Percentiles rank a stretch among this genome's conserved stretches.
Evolutionary conservation across 148 eudicot species (phyloP).

Genomic region (Camellia granthamiana): DNA sequence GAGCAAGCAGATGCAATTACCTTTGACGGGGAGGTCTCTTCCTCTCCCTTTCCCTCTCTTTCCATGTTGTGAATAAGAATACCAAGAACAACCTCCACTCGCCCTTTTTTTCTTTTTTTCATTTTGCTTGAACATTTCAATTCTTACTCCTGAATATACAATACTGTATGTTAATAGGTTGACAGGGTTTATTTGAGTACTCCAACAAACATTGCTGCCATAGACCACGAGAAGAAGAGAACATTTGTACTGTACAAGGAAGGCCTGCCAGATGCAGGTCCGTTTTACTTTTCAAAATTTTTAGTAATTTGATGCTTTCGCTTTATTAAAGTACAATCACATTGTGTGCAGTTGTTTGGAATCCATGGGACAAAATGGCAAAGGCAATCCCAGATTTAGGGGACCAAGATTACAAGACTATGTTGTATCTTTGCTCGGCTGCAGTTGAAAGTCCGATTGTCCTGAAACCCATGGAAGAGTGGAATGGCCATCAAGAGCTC

Average conservation of each 20-base stretch:
- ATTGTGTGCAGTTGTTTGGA: conserved; percentile 25
- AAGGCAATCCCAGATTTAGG: conserved; percentile 23
- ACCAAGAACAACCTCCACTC: neutral
- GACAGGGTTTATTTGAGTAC: conserved; percentile 26
- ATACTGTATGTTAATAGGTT: conserved; percentile 14
- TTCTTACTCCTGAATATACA: neutral
- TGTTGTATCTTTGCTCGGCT: conserved; percentile 25
- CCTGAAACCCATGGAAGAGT: conserved; percentile 33
- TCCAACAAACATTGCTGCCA: conserved; percentile 24
- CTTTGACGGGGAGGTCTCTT: conserved; percentile 30
- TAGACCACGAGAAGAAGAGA: conserved; percentile 35
- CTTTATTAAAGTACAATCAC: neutral
- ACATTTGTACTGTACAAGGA: conserved; percentile 29
- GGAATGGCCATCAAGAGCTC: conserved; percentile 39
- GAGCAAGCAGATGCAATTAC: conserved; percentile 35
- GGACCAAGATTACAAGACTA: conserved; percentile 24
- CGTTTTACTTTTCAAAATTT: neutral
- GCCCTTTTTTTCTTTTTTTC: neutral
- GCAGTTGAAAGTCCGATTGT: conserved; percentile 28
- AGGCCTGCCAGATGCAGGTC: conserved; percentile 32
- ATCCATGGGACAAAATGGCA: conserved; percentile 28
- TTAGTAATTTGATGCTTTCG: neutral
- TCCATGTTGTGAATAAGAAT: no score
- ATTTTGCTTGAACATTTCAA: neutral
- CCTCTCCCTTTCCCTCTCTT: neutral